Evolutionary conservation across 2,329 filamentous ascomycete genomes (phyloP).

Genomic region (Nothophaeocryptopus gaeumannii): DNA sequence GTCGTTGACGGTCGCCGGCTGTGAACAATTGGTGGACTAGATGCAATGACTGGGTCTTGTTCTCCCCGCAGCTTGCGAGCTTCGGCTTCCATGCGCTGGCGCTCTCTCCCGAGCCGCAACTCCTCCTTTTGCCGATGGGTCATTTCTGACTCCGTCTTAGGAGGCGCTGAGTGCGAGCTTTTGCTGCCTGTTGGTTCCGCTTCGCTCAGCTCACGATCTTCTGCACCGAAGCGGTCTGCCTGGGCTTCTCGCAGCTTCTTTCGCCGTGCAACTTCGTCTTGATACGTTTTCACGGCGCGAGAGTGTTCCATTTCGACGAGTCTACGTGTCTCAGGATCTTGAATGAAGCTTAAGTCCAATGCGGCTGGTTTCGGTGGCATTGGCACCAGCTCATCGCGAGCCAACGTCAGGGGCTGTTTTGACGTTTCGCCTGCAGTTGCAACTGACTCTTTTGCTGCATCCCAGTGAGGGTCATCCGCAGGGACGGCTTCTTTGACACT

Average conservation of each 20-base stretch:
- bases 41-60: neutral
- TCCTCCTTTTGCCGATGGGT: constrained; percentile 30
- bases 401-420: too few species aligned
- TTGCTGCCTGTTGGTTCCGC: constrained; percentile 2
- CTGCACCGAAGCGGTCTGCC: constrained; percentile 19
- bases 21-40: neutral
- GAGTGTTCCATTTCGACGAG: constrained; percentile 67
- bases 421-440: too few species aligned
- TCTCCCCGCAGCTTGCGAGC: constrained; percentile 32
- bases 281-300: constrained; percentile 61
- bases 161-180: neutral
- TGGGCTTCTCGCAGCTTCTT: constrained; percentile 31
- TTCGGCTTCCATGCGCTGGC: constrained; percentile 33
- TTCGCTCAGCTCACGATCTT: constrained; percentile 20
- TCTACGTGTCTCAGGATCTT: constrained; percentile 64
- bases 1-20: constrained; percentile 1
- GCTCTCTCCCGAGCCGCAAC: constrained; percentile 30
- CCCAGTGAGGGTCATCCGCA: too few species aligned
- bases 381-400: constrained; percentile 28
- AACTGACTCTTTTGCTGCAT: too few species aligned
- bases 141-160: constrained; percentile 25
- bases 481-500: too few species aligned
- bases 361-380: constrained; percentile 51
- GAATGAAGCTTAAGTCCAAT: constrained; percentile 58
- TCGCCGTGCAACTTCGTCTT: constrained; percentile 64